Percentiles rank a stretch among this genome's conserved stretches.
These are phyloP conservation scores for Microcos paniculata DNA, from an alignment of 345 rosid species.

Conservation along the genomic window DNA sequence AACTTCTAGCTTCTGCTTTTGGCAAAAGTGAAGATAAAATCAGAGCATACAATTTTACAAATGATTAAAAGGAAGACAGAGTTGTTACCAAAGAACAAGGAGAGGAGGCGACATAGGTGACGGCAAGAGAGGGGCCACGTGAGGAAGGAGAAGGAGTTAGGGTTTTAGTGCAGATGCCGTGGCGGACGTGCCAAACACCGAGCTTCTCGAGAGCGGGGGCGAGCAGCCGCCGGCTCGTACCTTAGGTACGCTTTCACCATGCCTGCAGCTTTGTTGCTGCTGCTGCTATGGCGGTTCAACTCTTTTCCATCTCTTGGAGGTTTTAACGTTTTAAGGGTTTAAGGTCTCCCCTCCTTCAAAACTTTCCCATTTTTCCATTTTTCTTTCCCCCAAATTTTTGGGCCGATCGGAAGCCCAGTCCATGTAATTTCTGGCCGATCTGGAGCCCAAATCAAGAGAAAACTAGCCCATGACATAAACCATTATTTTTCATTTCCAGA, in stretches of 20 bases:
- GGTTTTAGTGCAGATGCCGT: constrained; percentile 72
- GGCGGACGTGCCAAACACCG: constrained; percentile 91
- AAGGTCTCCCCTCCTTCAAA: background rate
- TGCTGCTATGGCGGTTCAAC: background rate
- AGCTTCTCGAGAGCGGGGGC: constrained; percentile 86
- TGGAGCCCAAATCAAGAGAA: background rate
- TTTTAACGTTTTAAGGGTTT: constrained; percentile 22
- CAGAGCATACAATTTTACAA: background rate
- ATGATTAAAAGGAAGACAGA: background rate
- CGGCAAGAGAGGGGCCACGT: constrained; percentile 53
- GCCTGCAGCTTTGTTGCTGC: background rate
- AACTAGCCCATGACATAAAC: too few relatives aligned
- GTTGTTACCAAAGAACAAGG: constrained; percentile 63
- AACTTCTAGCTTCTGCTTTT: background rate
- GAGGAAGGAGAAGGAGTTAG: constrained; percentile 59
- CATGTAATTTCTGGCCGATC: background rate
- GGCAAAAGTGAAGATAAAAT: background rate
- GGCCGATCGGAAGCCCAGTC: background rate
- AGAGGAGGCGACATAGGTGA: constrained; percentile 57
- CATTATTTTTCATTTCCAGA: too few relatives aligned
- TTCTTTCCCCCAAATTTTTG: background rate
- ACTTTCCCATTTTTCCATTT: too few relatives aligned
- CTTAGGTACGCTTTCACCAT: constrained; percentile 80
- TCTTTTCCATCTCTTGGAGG: background rate
- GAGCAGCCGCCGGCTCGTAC: constrained; percentile 67